Base-by-base conservation (phyloP, 164 flowering plant genomes). In the Sextonia rubra region DNA sequence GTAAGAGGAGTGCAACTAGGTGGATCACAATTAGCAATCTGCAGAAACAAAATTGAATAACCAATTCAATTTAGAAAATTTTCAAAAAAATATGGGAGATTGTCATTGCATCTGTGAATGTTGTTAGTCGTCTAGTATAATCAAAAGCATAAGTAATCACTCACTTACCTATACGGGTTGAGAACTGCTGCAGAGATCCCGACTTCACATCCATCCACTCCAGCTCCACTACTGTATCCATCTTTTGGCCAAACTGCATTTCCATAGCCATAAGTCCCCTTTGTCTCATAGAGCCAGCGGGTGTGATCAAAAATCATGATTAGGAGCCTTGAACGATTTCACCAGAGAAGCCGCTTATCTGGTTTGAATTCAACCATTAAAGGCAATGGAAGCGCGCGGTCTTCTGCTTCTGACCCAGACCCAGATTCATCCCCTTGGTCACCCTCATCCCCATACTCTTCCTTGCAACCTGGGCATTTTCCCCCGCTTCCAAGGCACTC, bases 251-350 rank as follows among this genome's bases (percentile, higher is more conserved):
- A 94, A 44, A 89, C 77, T 0, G 97, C 98, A 78, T 89, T 94
- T 25, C 97, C 94, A 80, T 91, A 94, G 20, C 98, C 97, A 76
- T 94, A 94, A 52, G 97, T 92, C 64, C 97, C 98, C 75, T 90
- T 91, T 0, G 94, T 92, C 83, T 94, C 97, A 49, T 83, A 94
- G 62, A 94, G 83, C 97, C 97, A 94, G 1, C 88, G 71, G 1
- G 83, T 79, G 70, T 94, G 97, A 83, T 92, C 98, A 52, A 94
- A n/a, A 90, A 18, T 94, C 97, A 4, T 86, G 85, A 60, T 84
- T 85, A 3, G 87, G 88, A 0, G 85, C 86, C 75, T 86, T 92
- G 12, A 89, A 83, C 0, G 98, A 92, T 72, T 80, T 87, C 76
- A 90, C 93, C 3, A 94, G 70, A 0, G 97, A 92, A 91, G 79